Base-by-base conservation (phyloP, 192 early-diverging fungal species). In the Gamsiella multidivaricata region DNA sequence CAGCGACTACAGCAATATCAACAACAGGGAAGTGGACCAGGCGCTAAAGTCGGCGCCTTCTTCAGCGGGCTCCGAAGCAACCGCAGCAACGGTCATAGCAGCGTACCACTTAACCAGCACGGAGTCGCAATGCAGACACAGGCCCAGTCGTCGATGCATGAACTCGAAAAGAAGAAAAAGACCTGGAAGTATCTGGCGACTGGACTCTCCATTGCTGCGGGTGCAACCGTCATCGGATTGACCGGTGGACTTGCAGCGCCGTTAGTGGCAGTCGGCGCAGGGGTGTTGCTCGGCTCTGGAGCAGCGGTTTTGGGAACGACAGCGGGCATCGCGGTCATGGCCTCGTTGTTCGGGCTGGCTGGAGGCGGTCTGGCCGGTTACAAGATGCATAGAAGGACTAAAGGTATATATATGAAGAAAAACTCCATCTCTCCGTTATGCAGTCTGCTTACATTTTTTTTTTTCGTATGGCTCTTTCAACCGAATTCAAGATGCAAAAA, bases 331-430 rank as follows among this genome's bases (percentile, higher is more conserved):
- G 86, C 80, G 18, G 62, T 89, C 20, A 80, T 89, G 61, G 84
- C 85, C 6, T 79, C 81, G 3, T 54, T 89, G 36, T 86, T 89
- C 81, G 88, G 88, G 22, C 49, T 89, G 18, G 79, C 75, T 10
- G 85, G 88, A 25, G 88, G 88, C 43, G 88, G 88, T 33, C 41
- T 89, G 22, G 76, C 84, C 52, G 87, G 87, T 57, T 73, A 69
- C 39, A 62, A 79, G 31, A 66, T 69, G 71, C 80, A 75, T 33
- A 31, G 66, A 15, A 57, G 65, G 53, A 61, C 52, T 2, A 76
- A 68, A 76, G 72, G 72, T 68, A 61, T n/a, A n/a, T n/a, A n/a
- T n/a, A n/a, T n/a, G n/a, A n/a, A n/a, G n/a, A n/a, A n/a, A n/a
- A n/a, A n/a, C n/a, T n/a, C n/a, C n/a, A n/a, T n/a, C n/a, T n/a